Evolutionary conservation across 2,329 filamentous ascomycete genomes (phyloP), one percentile per base, ranked within the genome.

Genomic region (Colletotrichum kahawae): DNA sequence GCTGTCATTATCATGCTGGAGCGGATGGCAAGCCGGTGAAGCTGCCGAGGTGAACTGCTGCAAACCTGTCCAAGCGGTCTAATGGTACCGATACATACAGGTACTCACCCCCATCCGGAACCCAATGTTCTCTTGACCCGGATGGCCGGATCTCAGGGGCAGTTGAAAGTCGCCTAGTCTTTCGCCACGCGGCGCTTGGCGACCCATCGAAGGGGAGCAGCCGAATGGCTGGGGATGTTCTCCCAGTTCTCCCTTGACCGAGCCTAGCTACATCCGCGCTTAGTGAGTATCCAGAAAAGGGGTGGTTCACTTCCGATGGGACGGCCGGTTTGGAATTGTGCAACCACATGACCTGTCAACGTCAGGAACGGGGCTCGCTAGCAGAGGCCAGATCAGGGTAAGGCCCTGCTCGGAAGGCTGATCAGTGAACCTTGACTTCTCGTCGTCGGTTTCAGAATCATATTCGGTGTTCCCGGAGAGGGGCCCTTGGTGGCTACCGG

Each of bases 221-320:
- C 76, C 76, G 76, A 77, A 77, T 77, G 76, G 76, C 48, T 77
- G 76, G 74, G 76, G 70, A 77, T 76, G 54, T 48, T 59, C 59
- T 65, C 38, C 48, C 36, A 66, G 29, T 54, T 51, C 59, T 64
- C 68, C 73, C 68, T 71, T 66, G 73, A 60, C 64, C 33, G 65
- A 73, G 56, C 21, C 73, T 69, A 76, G 43, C 74, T 71, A n/a
- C 54, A 63, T 74, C 38, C 51, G 38, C 68, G 51, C 21, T 36
- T 51, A 51, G 71, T 63, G 62, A 57, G 62, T 56, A 67, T 57
- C 66, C 60, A 72, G 59, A 74, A 69, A 69, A 76, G 70, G 76
- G 66, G 57, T 66, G 74, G 76, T 65, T 67, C 38, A 43, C 59
- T 74, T 76, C 70, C 74, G 70, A 77, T 77, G 76, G 76, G 74